Conservation (phyloP, 2,329 filamentous ascomycete genomes). For the Epichloe gansuensis region DNA sequence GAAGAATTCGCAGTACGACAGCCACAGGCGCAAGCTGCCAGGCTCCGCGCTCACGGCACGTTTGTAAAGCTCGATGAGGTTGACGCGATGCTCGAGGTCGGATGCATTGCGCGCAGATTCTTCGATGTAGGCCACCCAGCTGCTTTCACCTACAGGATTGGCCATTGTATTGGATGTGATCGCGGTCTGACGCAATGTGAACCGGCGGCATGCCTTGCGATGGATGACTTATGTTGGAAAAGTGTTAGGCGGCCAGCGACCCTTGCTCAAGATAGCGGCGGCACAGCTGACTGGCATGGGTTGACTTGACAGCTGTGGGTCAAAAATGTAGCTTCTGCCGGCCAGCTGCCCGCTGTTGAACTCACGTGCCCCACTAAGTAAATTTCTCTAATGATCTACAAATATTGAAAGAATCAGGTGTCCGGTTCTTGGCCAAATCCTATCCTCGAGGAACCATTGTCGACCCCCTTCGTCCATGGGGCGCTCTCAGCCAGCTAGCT, state of each 20-base stretch:
- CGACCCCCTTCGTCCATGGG: too few relatives aligned
- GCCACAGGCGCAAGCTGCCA: constrained; percentile 61
- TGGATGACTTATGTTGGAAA: not conserved
- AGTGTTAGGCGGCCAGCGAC: too few relatives aligned
- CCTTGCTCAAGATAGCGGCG: not conserved
- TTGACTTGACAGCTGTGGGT: not conserved
- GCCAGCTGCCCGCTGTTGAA: too few relatives aligned
- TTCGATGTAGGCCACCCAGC: constrained; percentile 65
- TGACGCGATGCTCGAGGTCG: constrained; percentile 53
- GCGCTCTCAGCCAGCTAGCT: too few relatives aligned
- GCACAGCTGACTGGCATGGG: not conserved
- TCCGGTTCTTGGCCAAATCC: too few relatives aligned
- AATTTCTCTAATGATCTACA: too few relatives aligned
- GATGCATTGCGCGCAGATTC: constrained; percentile 51
- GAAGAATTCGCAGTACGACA: constrained; percentile 66
- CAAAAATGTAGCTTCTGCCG: too few relatives aligned
- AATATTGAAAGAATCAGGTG: too few relatives aligned
- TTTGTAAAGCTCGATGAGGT: constrained; percentile 59
- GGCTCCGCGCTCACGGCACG: constrained; percentile 59
- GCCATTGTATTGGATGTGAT: constrained; percentile 25
- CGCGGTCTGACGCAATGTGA: not conserved
- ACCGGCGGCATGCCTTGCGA: not conserved
- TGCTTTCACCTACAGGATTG: constrained; percentile 58
- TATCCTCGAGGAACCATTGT: too few relatives aligned
- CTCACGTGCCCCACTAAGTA: too few relatives aligned